phyloP scores from a whole-genome alignment of 176 grass and related monocot genomes.

The Neostapfia colusana region DNA sequence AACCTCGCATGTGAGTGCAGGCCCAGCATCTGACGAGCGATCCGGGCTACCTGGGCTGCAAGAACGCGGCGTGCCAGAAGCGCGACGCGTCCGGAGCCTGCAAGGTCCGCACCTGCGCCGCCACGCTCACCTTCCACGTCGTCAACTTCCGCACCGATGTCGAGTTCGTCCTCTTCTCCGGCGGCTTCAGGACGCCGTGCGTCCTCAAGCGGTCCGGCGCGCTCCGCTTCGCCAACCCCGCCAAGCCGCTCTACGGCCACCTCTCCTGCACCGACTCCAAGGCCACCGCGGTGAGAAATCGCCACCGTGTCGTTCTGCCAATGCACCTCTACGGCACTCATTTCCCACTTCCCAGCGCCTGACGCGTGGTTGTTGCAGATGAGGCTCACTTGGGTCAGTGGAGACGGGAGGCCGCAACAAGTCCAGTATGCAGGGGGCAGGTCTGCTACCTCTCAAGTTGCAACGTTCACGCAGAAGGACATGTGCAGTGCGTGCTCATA shows the following conservation, averaged over 20 bases:
- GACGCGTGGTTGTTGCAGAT: constrained; percentile 41
- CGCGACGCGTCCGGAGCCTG: constrained; percentile 32
- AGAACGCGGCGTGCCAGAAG: constrained; percentile 46
- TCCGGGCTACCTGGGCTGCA: constrained; percentile 55
- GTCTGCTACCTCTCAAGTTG: constrained; percentile 43
- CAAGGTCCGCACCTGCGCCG: constrained; percentile 49
- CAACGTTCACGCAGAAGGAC: constrained; percentile 65
- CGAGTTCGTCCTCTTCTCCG: constrained; percentile 78
- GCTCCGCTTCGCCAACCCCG: constrained; percentile 65
- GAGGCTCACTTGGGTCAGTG: constrained; percentile 88
- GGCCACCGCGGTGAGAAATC: constrained; percentile 57
- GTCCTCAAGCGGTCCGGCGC: constrained; percentile 52
- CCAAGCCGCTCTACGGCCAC: constrained; percentile 66
- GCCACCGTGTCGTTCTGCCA: background rate
- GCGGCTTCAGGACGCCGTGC: constrained; percentile 67
- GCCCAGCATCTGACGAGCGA: constrained; percentile 58
- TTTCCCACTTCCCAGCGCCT: background rate
- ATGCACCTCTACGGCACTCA: background rate
- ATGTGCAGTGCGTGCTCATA: constrained; percentile 67
- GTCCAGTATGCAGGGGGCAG: constrained; percentile 53
- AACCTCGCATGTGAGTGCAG: constrained; percentile 9
- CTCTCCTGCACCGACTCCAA: constrained; percentile 68
- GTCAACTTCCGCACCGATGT: constrained; percentile 79
- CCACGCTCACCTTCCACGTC: constrained; percentile 69
- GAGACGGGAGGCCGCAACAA: constrained; percentile 62